Evolutionary conservation across 768 basidiomycete genomes (phyloP), one percentile per base, ranked within the genome.

Genomic region (Ramaria sp.): DNA sequence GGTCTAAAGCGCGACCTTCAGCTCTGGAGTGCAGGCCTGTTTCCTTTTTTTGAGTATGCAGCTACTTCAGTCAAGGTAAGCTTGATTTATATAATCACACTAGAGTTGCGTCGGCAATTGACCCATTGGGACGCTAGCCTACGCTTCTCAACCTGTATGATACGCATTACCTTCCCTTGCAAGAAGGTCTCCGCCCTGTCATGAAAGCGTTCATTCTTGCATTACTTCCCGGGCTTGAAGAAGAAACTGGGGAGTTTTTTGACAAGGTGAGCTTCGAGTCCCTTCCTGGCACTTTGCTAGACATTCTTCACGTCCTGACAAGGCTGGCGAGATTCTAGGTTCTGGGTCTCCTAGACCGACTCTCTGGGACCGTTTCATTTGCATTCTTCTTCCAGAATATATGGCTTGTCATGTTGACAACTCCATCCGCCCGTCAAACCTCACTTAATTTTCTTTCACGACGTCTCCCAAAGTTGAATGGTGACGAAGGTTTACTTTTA

Each of bases 11-110:
- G 81, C 41, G 96, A 99, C 69, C 74, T 99, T 2, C 76, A 87
- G 3, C 73, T 97, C 18, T 99, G 96, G 96, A 92, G 91, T 0
- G 85, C 92, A 3, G 96, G 96, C 6, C 69, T 99, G 5, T 97
- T 99, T 66, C 96, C 96, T 0, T 98, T 98, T 79, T 97, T 98
- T 62, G 92, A 97, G 70, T 98, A 92, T 67, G 92, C 96, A 9
- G 86, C 95, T n/a, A 98, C 94, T n/a, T 93, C 93, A 18, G 93
- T 97, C 56, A 91, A 91, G 77, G 91, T 88, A 59, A 49, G 70
- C 56, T 27, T 39, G 1, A 28, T n/a, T 12, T 10, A 1, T 22
- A 25, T 10, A 8, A 9, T 43, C 2, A 27, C 45, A 47, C 8
- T 6, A 1, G 45, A 3, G 16, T 4, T n/a, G n/a, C n/a, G n/a